phyloP scores from a whole-genome alignment of 2,329 filamentous ascomycete species.

The Teratosphaeriaceae sp. region DNA sequence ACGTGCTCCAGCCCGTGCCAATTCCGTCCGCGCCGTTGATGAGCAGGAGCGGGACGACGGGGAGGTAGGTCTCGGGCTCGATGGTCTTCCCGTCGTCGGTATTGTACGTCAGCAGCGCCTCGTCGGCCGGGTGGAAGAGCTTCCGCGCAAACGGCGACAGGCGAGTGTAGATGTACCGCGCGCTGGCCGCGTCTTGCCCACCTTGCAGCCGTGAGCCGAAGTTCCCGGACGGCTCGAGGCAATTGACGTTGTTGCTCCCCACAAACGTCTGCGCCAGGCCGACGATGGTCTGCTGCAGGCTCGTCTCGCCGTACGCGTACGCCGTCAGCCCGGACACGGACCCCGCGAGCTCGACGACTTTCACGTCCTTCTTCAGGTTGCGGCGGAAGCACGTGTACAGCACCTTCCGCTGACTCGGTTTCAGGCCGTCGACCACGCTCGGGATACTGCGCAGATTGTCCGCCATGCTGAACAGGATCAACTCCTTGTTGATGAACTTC shows the following conservation, averaged over 20 bases:
- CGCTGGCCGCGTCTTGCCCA: constrained; percentile 85
- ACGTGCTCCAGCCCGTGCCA: constrained; percentile 95
- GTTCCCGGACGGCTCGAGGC: constrained; percentile 91
- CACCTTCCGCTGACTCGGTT: constrained; percentile 96
- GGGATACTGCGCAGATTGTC: constrained; percentile 97
- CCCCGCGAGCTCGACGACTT: constrained; percentile 91
- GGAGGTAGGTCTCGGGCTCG: constrained; percentile 80
- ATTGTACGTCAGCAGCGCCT: constrained; percentile 77
- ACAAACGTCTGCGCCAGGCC: constrained; percentile 91
- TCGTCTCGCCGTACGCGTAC: constrained; percentile 91
- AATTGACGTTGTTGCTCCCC: constrained; percentile 96
- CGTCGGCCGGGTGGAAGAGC: constrained; percentile 76
- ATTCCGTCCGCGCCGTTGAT: constrained; percentile 98
- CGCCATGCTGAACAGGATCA: constrained; percentile 98
- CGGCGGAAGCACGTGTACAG: constrained; percentile 89
- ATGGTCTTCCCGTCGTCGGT: constrained; percentile 82
- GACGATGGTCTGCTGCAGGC: constrained; percentile 93
- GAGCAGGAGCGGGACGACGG: constrained; percentile 83
- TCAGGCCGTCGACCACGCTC: constrained; percentile 87
- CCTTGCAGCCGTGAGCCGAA: constrained; percentile 95
- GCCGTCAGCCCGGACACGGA: constrained; percentile 85
- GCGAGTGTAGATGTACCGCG: constrained; percentile 97
- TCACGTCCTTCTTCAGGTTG: constrained; percentile 89
- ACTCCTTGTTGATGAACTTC: constrained; percentile 94
- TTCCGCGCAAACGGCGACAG: constrained; percentile 88